These are phyloP conservation scores for Calocera viscosa DNA, from an alignment of 768 basidiomycete genomes.

Conservation along the genomic window DNA sequence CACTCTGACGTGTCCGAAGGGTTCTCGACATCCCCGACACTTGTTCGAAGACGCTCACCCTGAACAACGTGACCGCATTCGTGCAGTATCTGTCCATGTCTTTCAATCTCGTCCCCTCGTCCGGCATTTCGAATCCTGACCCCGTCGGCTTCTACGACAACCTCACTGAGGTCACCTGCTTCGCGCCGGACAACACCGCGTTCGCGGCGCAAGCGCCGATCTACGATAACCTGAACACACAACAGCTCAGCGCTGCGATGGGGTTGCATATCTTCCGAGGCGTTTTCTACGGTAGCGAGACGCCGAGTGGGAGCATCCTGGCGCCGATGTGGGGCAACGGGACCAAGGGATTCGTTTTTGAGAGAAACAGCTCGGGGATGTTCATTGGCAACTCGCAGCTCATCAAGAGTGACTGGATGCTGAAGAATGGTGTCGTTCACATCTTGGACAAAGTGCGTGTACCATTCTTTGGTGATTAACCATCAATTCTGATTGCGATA, in stretches of 20 bases:
- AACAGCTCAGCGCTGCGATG: background rate
- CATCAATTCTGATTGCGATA: background rate
- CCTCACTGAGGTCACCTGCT: background rate
- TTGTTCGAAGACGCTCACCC: background rate
- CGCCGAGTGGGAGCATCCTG: background rate
- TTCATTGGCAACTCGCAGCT: background rate
- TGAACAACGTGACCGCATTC: constrained; percentile 2
- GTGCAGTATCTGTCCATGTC: background rate
- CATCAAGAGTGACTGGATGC: background rate
- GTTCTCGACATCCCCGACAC: background rate
- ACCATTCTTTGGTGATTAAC: background rate
- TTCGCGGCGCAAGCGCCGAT: background rate
- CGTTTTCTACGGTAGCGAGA: background rate
- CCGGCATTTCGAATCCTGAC: background rate
- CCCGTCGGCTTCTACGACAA: background rate
- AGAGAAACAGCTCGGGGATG: constrained; percentile 5
- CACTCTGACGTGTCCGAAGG: background rate
- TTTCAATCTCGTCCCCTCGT: background rate
- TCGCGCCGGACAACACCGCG: background rate
- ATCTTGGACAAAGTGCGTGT: background rate
- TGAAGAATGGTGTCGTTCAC: background rate
- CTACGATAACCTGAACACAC: background rate
- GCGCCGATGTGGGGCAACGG: constrained; percentile 2
- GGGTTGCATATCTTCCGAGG: background rate
- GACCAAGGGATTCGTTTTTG: background rate